Conservation (phyloP, 2,329 filamentous ascomycete species). For the Davidsoniella virescens region DNA sequence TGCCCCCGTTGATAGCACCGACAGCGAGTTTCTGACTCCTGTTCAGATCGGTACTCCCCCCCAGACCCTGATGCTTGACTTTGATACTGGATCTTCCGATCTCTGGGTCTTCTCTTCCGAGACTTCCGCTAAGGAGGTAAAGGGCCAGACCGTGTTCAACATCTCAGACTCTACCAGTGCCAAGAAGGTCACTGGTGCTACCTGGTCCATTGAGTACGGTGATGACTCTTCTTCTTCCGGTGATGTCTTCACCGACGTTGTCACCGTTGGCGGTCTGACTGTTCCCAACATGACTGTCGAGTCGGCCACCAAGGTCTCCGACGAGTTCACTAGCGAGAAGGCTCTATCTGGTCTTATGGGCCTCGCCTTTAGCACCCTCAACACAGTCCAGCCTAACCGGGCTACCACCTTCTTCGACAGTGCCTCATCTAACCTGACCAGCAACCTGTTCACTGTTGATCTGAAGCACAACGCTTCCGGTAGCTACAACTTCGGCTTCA, state of each 20-base stretch:
- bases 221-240: slow-evolving; percentile 27
- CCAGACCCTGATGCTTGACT: slow-evolving; percentile 27
- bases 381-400: slow-evolving; percentile 24
- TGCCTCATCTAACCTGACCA: neutral
- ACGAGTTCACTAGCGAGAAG: slow-evolving; percentile 22
- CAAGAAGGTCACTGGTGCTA: slow-evolving; percentile 21
- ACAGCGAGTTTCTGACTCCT: slow-evolving; percentile 25
- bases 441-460: slow-evolving; percentile 4
- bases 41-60: slow-evolving; percentile 28
- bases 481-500: slow-evolving; percentile 21
- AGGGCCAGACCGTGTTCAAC: slow-evolving; percentile 26
- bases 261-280: slow-evolving; percentile 26
- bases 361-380: slow-evolving; percentile 27
- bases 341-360: slow-evolving; percentile 26
- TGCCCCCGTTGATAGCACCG: slow-evolving; percentile 17
- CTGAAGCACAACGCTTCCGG: slow-evolving; percentile 5
- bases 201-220: slow-evolving; percentile 28
- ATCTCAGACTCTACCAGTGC: slow-evolving; percentile 25
- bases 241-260: slow-evolving; percentile 27
- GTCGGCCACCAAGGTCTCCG: slow-evolving; percentile 25
- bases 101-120: slow-evolving; percentile 33
- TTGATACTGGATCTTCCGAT: slow-evolving; percentile 31
- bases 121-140: slow-evolving; percentile 21
- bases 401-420: slow-evolving; percentile 30
- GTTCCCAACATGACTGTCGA: slow-evolving; percentile 28